Evolutionary conservation across 768 basidiomycete genomes (phyloP).

Genomic region (Mycena sanguinolenta): DNA sequence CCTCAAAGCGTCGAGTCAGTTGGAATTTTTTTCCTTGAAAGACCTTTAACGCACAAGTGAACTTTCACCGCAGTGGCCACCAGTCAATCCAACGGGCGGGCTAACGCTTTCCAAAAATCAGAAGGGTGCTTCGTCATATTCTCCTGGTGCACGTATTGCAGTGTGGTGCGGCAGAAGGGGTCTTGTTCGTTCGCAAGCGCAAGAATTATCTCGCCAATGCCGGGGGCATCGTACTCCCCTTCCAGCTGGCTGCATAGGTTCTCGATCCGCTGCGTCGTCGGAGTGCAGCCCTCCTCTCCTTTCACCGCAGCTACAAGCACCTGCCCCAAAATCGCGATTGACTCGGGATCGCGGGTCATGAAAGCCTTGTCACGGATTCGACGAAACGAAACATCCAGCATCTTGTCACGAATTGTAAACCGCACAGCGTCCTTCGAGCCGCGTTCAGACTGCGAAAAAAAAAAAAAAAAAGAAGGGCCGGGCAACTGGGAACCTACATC

Average conservation of each 20-base stretch:
- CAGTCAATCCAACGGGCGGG: slow-evolving; percentile 15
- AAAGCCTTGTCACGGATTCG: slow-evolving; percentile 28
- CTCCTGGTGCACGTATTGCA: slow-evolving; percentile 20
- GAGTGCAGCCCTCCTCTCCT: background rate
- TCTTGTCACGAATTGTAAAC: slow-evolving; percentile 18
- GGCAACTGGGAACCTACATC: background rate
- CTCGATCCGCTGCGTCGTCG: background rate
- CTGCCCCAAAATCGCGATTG: slow-evolving; percentile 15
- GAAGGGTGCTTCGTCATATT: slow-evolving; percentile 22
- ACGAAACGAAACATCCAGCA: slow-evolving; percentile 24
- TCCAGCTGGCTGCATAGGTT: slow-evolving; percentile 7
- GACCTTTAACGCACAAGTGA: background rate
- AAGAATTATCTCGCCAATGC: background rate
- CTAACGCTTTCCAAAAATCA: slow-evolving; percentile 24
- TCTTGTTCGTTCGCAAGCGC: slow-evolving; percentile 11
- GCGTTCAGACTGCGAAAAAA: background rate
- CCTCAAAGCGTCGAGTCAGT: too few species aligned
- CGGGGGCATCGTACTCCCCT: slow-evolving; percentile 17
- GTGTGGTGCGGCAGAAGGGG: background rate
- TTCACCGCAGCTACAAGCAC: slow-evolving; percentile 11
- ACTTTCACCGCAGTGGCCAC: background rate
- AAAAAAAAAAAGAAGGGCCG: too few species aligned
- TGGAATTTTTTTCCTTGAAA: background rate
- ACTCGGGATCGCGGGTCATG: slow-evolving; percentile 17
- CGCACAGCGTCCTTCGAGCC: slow-evolving; percentile 17